Evolutionary conservation across 23 red algal species (phyloP), one percentile per base, ranked within the genome.

Genomic region (Gracilaria gracilis): DNA sequence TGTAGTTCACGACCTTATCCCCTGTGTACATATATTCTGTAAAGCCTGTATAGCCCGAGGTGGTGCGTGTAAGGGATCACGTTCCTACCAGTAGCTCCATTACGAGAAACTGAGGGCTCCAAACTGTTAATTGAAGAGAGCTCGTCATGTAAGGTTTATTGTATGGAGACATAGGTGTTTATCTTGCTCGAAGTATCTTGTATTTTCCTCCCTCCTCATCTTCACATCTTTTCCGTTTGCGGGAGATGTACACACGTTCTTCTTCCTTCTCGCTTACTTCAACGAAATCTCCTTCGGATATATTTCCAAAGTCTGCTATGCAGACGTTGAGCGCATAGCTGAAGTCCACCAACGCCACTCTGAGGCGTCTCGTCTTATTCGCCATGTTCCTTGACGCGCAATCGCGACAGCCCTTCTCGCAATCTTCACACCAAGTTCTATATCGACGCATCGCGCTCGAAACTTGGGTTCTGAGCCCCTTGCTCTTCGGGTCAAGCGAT

Each of bases 11-110:
- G 37, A 69, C 64, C 33, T 38, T 69, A 19, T 34, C 16, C 27
- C 1, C 64, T 8, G 9, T 69, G 64, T 69, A 69, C 33, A 69
- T 69, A 37, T 69, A 20, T 36, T 17, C 13, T 69, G 64, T 69
- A 69, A 69, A 69, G 64, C 33, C 64, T 69, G 33, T 69, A 37
- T 69, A 69, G 29, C 64, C 64, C 16, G 32, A 36, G 32, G n/a
- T 64, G 59, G 28, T 64, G 17, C 19, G n/a, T 31, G 28, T 13
- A 32, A 64, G 28, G n/a, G 9, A 64, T 15, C 9, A 48, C 7
- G 5, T 48, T 48, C 44, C 12, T n/a, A n/a, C n/a, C n/a, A n/a
- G n/a, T n/a, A n/a, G n/a, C n/a, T n/a, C n/a, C n/a, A n/a, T n/a
- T n/a, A n/a, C n/a, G n/a, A n/a, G n/a, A n/a, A n/a, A n/a, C n/a